Base-by-base conservation (phyloP, 2,329 filamentous ascomycete species). In the Monosporascus sp. region DNA sequence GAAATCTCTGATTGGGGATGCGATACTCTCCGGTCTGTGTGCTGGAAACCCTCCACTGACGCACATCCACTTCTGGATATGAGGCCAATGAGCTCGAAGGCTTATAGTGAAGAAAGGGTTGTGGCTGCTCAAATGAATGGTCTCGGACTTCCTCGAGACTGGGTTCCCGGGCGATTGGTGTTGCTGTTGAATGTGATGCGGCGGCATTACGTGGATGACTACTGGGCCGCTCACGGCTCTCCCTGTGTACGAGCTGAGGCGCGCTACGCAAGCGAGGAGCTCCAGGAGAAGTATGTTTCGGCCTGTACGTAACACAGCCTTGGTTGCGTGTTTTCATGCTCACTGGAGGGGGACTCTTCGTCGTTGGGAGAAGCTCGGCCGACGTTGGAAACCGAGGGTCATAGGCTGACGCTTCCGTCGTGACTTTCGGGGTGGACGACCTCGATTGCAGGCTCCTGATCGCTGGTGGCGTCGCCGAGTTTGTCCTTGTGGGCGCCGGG, bases 241-340 rank as follows among this genome's bases (percentile, higher is more conserved):
- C 53, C 37, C 64, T 64, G 5, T 61, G 67, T 31, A 64, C 61
- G 31, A 67, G 52, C 49, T 59, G 55, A 53, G 60, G 50, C 20
- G 49, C 47, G 9, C 40, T 54, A 49, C 52, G 38, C 20, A 40
- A 31, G 19, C 44, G 36, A 34, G 64, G 50, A 7, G 59, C 55
- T 40, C 53, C 58, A 16, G 69, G 64, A 2, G 70, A 68, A 2
- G 69, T 72, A 14, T 70, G 70, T 38, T 69, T 67, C 5, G 73
- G 61, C 26, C 73, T 70, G 11, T 69, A 59, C 14, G 70, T 67
- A 14, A 69, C 60, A 16, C 66, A 60, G 8, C 65, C 58, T 7
- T 68, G 65, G 31, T 69, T 73, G 26, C 73, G 69, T 4, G 71
- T 75, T n/a, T 67, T 67, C 65, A 77, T 71, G 59, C 72, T 77